Conservation (phyloP, 1,284 basidiomycete genomes). For the Cryptococcus maquisensis region DNA sequence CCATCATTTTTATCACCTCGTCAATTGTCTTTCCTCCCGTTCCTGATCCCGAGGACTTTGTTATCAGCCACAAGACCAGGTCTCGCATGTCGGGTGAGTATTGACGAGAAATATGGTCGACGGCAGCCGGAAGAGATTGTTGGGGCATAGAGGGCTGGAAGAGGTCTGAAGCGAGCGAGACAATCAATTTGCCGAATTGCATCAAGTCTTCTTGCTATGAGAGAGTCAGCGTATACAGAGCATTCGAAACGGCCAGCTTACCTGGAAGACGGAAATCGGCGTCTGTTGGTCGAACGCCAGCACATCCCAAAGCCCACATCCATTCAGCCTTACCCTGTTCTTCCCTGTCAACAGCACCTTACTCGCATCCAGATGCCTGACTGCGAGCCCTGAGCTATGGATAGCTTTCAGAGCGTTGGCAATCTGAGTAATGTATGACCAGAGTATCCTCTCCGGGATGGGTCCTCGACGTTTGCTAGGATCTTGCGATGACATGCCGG, state of each 20-base stretch:
- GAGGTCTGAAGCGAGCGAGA: constrained; percentile 66
- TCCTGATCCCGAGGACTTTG: constrained; percentile 51
- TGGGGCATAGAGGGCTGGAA: constrained; percentile 37
- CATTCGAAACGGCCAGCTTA: constrained; percentile 14
- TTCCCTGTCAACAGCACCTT: constrained; percentile 86
- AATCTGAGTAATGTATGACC: constrained; percentile 92
- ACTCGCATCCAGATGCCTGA: constrained; percentile 77
- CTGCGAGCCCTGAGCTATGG: constrained; percentile 76
- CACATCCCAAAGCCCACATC: constrained; percentile 80
- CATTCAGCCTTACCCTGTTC: constrained; percentile 77
- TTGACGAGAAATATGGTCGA: constrained; percentile 68
- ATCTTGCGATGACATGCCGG: constrained; percentile 10
- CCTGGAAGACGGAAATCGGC: constrained; percentile 60
- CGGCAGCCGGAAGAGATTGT: constrained; percentile 59
- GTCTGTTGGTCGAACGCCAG: constrained; percentile 67
- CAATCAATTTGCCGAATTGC: constrained; percentile 79
- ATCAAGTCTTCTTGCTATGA: constrained; percentile 76
- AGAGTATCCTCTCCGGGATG: constrained; percentile 78
- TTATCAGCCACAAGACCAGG: constrained; percentile 71
- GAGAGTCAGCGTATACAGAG: not conserved
- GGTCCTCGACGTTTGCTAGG: constrained; percentile 28
- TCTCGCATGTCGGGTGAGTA: constrained; percentile 82
- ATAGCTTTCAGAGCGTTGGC: constrained; percentile 79
- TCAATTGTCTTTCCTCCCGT: constrained; percentile 62
- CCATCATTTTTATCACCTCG: constrained; percentile 74